Evolutionary conservation across 2,329 filamentous ascomycete species (phyloP).

Genomic region (Amphichorda felina): DNA sequence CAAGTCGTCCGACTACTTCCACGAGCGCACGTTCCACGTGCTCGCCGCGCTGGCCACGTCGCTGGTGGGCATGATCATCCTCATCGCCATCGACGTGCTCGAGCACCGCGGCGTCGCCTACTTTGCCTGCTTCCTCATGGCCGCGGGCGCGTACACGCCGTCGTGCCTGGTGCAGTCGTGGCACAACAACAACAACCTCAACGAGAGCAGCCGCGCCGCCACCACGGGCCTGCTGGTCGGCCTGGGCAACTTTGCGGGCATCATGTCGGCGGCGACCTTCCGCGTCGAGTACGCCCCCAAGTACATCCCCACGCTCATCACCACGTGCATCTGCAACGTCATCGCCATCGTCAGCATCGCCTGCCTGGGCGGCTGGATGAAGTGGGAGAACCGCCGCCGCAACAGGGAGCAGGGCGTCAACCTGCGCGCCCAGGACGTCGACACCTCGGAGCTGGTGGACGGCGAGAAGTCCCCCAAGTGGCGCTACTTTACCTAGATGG

Average conservation of each 20-base stretch:
- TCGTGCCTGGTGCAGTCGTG: constrained; percentile 34
- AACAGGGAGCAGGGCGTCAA: constrained; percentile 7
- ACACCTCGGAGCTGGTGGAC: constrained; percentile 7
- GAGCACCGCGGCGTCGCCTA: constrained; percentile 30
- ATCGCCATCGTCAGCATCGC: constrained; percentile 8
- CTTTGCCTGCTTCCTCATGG: constrained; percentile 36
- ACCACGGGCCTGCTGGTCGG: constrained; percentile 34
- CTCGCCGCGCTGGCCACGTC: constrained; percentile 20
- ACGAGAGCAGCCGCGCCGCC: constrained; percentile 32
- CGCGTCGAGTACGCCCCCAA: constrained; percentile 33
- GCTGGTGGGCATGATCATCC: constrained; percentile 28
- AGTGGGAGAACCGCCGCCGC: constrained; percentile 6
- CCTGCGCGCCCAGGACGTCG: constrained; percentile 8
- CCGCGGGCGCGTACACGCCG: constrained; percentile 30
- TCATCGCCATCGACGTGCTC: constrained; percentile 28
- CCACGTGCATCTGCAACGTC: constrained; percentile 19
- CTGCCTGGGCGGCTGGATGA: constrained; percentile 9
- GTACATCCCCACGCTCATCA: constrained; percentile 32
- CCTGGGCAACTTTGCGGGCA: constrained; percentile 34
- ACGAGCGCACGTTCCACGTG: constrained; percentile 33
- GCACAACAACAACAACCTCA: constrained; percentile 40
- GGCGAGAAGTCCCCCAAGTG: constrained; percentile 7
- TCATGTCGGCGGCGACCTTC: constrained; percentile 32
- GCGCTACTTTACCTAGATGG: constrained; percentile 8
- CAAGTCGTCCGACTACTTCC: constrained; percentile 28